A percentile compares a stretch with the other conserved stretches of the same genome.
These are phyloP conservation scores for Leishmania gerbilli DNA, from an alignment of 208 protist species.

Conservation along the genomic window DNA sequence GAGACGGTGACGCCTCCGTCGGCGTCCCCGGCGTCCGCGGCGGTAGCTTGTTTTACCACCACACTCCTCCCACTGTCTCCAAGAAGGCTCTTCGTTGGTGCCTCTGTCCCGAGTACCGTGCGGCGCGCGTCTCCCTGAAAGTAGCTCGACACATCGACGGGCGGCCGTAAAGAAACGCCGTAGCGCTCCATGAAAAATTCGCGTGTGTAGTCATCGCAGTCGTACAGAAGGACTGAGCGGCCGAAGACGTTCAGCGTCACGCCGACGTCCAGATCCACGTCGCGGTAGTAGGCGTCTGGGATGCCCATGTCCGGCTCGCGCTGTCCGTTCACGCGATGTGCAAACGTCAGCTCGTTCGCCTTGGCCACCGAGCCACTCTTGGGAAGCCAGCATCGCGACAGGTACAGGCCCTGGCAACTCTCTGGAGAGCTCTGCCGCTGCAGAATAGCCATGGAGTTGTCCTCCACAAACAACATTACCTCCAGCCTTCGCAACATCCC, in stretches of 20 bases:
- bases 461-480: constrained; percentile 94
- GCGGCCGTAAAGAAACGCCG: constrained; percentile 46
- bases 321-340: constrained; percentile 81
- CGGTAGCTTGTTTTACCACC: constrained; percentile 23
- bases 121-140: constrained; percentile 24
- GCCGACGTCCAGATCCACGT: constrained; percentile 87
- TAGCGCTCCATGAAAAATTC: constrained; percentile 83
- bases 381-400: constrained; percentile 84
- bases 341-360: constrained; percentile 84
- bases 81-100: constrained; percentile 30
- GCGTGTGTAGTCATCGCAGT: constrained; percentile 94
- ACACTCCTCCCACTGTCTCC: constrained; percentile 26
- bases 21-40: constrained; percentile 29
- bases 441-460: constrained; percentile 95
- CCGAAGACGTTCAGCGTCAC: constrained; percentile 83
- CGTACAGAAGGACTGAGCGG: constrained; percentile 85
- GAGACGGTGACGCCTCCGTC: background rate
- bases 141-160: constrained; percentile 57
- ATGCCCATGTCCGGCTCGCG: constrained; percentile 69
- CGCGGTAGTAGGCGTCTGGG: constrained; percentile 76
- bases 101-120: constrained; percentile 35
- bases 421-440: constrained; percentile 91
- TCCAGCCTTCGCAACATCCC: constrained; percentile 90
- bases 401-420: constrained; percentile 85
- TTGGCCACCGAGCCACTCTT: constrained; percentile 75